A percentile compares a stretch with the other conserved stretches of the same genome.
Evolutionary conservation across 169 alveolate genomes (phyloP).

Genomic region (Neospora caninum): DNA sequence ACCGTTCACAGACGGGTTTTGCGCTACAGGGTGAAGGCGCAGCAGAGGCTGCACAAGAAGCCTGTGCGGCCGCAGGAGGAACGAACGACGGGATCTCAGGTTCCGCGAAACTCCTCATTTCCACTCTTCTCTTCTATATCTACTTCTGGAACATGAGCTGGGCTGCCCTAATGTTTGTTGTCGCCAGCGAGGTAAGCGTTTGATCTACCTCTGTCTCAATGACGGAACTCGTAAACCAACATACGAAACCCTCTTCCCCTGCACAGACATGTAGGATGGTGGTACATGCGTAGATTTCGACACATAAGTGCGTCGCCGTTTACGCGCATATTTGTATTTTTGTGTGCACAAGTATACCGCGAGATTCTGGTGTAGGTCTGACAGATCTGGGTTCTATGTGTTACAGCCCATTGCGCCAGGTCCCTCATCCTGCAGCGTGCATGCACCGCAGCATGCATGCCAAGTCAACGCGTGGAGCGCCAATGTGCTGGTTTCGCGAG

Average conservation of each 20-base stretch:
- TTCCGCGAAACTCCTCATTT: slow-evolving; percentile 32
- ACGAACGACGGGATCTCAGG: background rate
- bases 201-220: background rate
- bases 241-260: too few species aligned
- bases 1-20: slow-evolving; percentile 37
- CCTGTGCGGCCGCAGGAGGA: slow-evolving; percentile 18
- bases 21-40: background rate
- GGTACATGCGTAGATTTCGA: background rate
- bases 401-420: too few species aligned
- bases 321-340: too few species aligned
- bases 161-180: slow-evolving; percentile 69
- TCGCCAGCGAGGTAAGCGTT: slow-evolving; percentile 55
- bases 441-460: too few species aligned
- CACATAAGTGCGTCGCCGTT: background rate
- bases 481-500: too few species aligned
- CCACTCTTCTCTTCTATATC: slow-evolving; percentile 37
- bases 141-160: slow-evolving; percentile 60
- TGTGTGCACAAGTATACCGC: too few species aligned
- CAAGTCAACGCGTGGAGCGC: too few species aligned
- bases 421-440: too few species aligned
- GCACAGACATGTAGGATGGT: too few species aligned
- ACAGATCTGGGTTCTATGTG: too few species aligned
- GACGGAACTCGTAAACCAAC: background rate
- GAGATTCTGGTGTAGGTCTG: too few species aligned
- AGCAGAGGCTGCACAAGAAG: slow-evolving; percentile 15